Conservation (phyloP, 73 alveolate species). For the Stentor roeselii region DNA sequence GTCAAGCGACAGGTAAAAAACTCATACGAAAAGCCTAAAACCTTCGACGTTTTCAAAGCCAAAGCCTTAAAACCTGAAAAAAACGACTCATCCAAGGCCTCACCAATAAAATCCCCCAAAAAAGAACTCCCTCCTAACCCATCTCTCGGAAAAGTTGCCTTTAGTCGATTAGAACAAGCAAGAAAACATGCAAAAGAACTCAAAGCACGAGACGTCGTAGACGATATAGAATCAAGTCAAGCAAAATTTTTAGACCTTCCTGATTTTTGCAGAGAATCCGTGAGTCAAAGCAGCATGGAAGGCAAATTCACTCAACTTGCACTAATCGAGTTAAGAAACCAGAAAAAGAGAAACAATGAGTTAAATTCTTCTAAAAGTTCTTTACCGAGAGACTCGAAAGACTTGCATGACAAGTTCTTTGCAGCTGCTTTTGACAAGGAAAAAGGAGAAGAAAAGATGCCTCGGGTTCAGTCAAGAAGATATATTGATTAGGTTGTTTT, state of each 20-base stretch:
- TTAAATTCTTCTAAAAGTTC: neutral
- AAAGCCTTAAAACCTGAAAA: neutral
- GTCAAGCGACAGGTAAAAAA: neutral
- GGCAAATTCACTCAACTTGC: conserved; percentile 11
- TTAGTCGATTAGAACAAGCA: conserved; percentile 18
- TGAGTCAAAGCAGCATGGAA: neutral
- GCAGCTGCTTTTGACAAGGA: too few species aligned
- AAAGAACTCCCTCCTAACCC: neutral
- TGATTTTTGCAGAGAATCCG: neutral
- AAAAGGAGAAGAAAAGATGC: neutral
- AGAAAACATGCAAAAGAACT: conserved; percentile 22
- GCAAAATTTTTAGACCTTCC: neutral
- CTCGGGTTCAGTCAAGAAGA: neutral
- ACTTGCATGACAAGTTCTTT: neutral
- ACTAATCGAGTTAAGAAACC: conserved; percentile 20
- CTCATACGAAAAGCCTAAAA: neutral
- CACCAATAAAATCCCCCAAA: neutral
- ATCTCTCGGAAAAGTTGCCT: neutral
- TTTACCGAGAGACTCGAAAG: neutral
- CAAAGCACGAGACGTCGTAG: neutral
- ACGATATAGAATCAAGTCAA: neutral
- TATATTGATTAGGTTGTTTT: too few species aligned
- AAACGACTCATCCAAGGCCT: neutral
- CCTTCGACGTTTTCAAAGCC: neutral
- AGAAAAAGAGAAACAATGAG: neutral